phyloP scores from a whole-genome alignment of 495 filamentous ascomycete genomes.

The Penicillium herquei region DNA sequence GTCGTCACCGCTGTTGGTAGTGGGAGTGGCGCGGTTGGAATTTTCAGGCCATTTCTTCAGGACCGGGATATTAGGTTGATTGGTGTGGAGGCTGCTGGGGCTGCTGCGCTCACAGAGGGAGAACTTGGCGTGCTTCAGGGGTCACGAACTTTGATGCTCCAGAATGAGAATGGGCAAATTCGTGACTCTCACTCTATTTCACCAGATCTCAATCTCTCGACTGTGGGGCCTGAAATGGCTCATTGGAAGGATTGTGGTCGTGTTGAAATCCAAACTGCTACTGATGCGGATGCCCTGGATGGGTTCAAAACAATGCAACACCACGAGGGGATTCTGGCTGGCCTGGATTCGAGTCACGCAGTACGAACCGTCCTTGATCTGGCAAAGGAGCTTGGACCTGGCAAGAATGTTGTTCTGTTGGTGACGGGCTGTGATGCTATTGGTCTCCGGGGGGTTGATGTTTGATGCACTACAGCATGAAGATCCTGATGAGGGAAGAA shows the following conservation, averaged over 20 bases:
- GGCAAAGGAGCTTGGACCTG: slow-evolving; percentile 29
- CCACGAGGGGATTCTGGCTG: slow-evolving; percentile 30
- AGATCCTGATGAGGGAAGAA: neutral
- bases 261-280: slow-evolving; percentile 29
- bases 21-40: slow-evolving; percentile 27
- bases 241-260: slow-evolving; percentile 33
- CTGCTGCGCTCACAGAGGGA: slow-evolving; percentile 27
- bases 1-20: slow-evolving; percentile 30
- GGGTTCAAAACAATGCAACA: slow-evolving; percentile 29
- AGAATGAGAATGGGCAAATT: slow-evolving; percentile 33
- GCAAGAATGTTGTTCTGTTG: slow-evolving; percentile 35
- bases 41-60: slow-evolving; percentile 32
- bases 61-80: slow-evolving; percentile 17
- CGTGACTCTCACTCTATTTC: slow-evolving; percentile 31
- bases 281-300: slow-evolving; percentile 33
- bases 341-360: slow-evolving; percentile 36
- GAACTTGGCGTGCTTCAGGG: slow-evolving; percentile 33
- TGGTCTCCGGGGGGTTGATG: slow-evolving; percentile 8
- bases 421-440: slow-evolving; percentile 31
- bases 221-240: slow-evolving; percentile 33
- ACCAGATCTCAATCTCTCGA: slow-evolving; percentile 34
- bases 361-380: slow-evolving; percentile 23
- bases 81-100: slow-evolving; percentile 27
- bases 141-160: slow-evolving; percentile 30
- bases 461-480: slow-evolving; percentile 7